phyloP scores from a whole-genome alignment of 1,284 basidiomycete species.

The Phenoliferia sp. region DNA sequence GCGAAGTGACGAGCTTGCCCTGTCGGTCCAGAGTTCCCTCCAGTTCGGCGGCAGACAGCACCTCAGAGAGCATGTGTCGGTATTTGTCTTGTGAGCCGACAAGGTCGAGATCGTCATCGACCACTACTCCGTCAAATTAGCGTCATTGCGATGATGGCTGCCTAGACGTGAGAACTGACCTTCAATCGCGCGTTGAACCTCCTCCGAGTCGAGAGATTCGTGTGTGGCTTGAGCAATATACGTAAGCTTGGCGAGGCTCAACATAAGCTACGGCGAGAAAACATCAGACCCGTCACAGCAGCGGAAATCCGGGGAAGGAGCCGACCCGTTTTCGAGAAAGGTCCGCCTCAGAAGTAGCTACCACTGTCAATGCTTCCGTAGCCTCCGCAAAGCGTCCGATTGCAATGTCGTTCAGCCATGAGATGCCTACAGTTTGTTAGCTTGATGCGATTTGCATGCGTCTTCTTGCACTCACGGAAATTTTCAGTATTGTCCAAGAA shows the following conservation, averaged over 20 bases:
- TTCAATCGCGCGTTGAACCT: slow-evolving; percentile 41
- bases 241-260: slow-evolving; percentile 84
- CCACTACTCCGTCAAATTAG: slow-evolving; percentile 30
- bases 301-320: slow-evolving; percentile 1
- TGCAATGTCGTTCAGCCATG: slow-evolving; percentile 86
- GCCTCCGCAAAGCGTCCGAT: slow-evolving; percentile 63
- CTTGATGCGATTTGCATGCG: background rate
- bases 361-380: slow-evolving; percentile 58
- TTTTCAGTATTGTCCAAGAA: slow-evolving; percentile 66
- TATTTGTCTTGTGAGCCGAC: slow-evolving; percentile 52
- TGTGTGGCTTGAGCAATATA: slow-evolving; percentile 66
- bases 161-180: slow-evolving; percentile 5
- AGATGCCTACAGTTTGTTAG: slow-evolving; percentile 39
- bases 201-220: slow-evolving; percentile 30
- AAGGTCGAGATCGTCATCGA: slow-evolving; percentile 52
- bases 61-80: slow-evolving; percentile 28
- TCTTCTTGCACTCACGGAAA: slow-evolving; percentile 44
- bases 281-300: slow-evolving; percentile 15
- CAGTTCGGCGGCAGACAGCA: slow-evolving; percentile 20
- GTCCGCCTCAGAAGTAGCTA: slow-evolving; percentile 55
- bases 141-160: slow-evolving; percentile 24
- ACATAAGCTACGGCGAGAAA: slow-evolving; percentile 59
- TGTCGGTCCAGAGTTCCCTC: slow-evolving; percentile 47
- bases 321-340: slow-evolving; percentile 64
- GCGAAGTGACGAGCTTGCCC: slow-evolving; percentile 10